phyloP scores from a whole-genome alignment of 768 basidiomycete genomes.

The Mycena floridula region DNA sequence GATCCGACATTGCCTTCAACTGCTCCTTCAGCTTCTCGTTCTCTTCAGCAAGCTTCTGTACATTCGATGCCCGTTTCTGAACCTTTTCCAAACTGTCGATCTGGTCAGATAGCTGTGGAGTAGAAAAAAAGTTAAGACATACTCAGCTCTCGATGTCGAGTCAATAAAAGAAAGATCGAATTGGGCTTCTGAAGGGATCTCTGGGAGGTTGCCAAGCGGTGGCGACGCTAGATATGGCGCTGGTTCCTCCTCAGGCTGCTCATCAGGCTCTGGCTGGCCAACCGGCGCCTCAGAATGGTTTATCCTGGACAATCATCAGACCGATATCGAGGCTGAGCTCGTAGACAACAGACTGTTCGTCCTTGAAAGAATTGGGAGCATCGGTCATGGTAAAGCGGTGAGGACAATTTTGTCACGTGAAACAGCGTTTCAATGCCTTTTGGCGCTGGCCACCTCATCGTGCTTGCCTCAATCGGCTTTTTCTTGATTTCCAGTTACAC shows the following conservation, averaged over 20 bases:
- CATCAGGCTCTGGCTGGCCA: background rate
- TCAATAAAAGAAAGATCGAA: conserved; percentile 33
- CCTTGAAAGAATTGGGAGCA: background rate
- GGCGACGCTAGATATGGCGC: background rate
- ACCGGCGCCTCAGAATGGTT: background rate
- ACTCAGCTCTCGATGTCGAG: conserved; percentile 3
- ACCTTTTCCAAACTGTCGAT: conserved; percentile 37
- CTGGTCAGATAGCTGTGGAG: background rate
- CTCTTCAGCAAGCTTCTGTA: conserved; percentile 71
- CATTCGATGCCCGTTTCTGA: conserved; percentile 72
- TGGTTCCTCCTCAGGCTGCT: background rate
- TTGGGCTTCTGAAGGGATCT: conserved; percentile 43
- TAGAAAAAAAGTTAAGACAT: background rate
- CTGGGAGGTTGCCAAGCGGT: conserved; percentile 30
- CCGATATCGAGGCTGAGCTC: no score
- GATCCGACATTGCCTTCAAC: conserved; percentile 67
- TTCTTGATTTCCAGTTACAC: conserved; percentile 56
- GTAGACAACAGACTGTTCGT: background rate
- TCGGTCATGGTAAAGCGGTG: background rate
- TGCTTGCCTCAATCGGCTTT: conserved; percentile 43
- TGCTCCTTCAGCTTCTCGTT: conserved; percentile 75
- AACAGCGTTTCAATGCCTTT: no score
- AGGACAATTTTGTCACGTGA: background rate
- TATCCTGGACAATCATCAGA: no score
- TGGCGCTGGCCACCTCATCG: conserved; percentile 37